Base-by-base conservation (phyloP, 805 yeast species). In the Nakazawaea anatomiae region DNA sequence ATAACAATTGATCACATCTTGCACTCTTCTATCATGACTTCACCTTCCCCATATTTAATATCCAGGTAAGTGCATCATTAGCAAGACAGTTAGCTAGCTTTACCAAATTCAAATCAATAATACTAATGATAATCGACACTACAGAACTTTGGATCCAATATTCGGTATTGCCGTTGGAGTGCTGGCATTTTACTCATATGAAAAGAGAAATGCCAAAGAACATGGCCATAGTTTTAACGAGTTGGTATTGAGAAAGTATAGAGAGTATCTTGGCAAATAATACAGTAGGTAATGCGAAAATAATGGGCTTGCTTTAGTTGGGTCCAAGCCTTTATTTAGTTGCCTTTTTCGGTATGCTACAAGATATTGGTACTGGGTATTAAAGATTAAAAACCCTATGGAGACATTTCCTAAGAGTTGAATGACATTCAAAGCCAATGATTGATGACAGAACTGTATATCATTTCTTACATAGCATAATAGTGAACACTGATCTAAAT, bases 131-230 rank as follows among this genome's bases (percentile, higher is more conserved):
- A 2, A 32, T 32, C 3, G 11, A 9, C 35, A 9, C 8, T 9
- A 9, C 32, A 75, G 85, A 59, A 68, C 72, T 55, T 62, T 76
- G 8, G 95, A 87, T 61, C 89, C 92, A 5, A 30, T 83, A 2
- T 76, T 84, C 55, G 91, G 86, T 2, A 59, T 85, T 3, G 61
- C 72, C 0, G 74, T 85, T 1, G 95, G 95, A 1, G 73, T 76
- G 0, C 66, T 77, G 6, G 80, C 89, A 4, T 87, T 82, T 62
- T 83, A 77, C 55, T 67, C 82, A 8, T 82, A 83, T 56, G 95
- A 87, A 61, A 66, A 61, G 53, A 72, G 87, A 57, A 73, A 73
- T 1, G 79, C 77, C 2, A 72, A 87, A 56, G 73, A 74, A 35
- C 75, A 73, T 47, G 89, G 88, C 10, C 89, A 83, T 54, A 65